Evolutionary conservation across 2,329 filamentous ascomycete genomes (phyloP).

Genomic region (Hymenoscyphus infarciens): DNA sequence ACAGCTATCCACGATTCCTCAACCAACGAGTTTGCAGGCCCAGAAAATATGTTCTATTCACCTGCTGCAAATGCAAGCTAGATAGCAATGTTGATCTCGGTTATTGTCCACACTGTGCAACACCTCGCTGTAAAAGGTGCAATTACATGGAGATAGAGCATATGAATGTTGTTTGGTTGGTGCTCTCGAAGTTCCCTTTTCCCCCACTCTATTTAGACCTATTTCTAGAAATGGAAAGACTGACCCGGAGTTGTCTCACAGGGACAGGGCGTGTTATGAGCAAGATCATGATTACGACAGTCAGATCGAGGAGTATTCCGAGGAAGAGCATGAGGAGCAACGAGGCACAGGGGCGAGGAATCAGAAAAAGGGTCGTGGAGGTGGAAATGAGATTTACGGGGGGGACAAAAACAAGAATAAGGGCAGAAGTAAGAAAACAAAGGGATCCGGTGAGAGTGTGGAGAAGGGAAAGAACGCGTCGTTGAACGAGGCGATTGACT

Average conservation of each 20-base stretch:
- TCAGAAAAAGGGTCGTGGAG: neutral
- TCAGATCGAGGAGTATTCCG: neutral
- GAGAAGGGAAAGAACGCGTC: neutral
- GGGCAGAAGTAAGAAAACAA: neutral
- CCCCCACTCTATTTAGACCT: too few relatives aligned
- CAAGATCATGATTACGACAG: neutral
- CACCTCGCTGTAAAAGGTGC: neutral
- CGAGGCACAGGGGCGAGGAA: neutral
- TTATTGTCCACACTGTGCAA: neutral
- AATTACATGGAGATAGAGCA: neutral
- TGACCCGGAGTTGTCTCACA: too few relatives aligned
- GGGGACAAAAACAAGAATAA: neutral
- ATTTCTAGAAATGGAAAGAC: too few relatives aligned
- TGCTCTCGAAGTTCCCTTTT: too few relatives aligned
- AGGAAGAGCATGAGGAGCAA: neutral
- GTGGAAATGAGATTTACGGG: neutral
- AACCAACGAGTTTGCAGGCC: neutral
- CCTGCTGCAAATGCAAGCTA: neutral
- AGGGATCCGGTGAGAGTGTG: neutral
- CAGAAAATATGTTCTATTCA: neutral
- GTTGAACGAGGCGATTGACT: neutral
- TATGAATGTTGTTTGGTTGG: neutral
- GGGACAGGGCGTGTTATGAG: neutral
- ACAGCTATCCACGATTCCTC: neutral
- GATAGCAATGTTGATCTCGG: neutral